Conservation (phyloP, 805 yeast genomes). For the Pichia sporocuriosa region DNA sequence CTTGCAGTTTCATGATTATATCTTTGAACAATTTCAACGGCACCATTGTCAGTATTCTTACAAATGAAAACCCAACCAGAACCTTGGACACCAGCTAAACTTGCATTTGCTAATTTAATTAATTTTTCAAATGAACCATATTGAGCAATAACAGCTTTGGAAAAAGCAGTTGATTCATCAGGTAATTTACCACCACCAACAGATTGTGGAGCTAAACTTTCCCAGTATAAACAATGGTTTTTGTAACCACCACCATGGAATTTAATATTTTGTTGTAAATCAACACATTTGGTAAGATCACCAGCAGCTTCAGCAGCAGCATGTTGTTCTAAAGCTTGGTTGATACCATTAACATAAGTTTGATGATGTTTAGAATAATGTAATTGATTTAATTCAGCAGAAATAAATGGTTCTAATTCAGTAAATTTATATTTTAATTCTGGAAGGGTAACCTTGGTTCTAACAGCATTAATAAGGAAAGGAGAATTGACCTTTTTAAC, state of each 20-base stretch:
- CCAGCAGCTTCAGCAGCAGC: conserved; percentile 55
- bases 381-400: conserved; percentile 78
- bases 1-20: conserved; percentile 83
- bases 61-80: conserved; percentile 94
- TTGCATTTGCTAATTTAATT: conserved; percentile 54
- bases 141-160: conserved; percentile 50
- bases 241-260: conserved; percentile 91
- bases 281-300: conserved; percentile 53
- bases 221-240: conserved; percentile 86
- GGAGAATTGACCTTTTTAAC: conserved; percentile 11
- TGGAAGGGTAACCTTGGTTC: conserved; percentile 71
- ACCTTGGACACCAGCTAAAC: conserved; percentile 85
- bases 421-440: conserved; percentile 78
- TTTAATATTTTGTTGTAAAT: conserved; percentile 67
- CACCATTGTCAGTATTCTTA: conserved; percentile 68
- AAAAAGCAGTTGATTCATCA: conserved; percentile 47
- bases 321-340: conserved; percentile 67
- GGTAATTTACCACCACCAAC: conserved; percentile 74
- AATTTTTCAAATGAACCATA: conserved; percentile 71
- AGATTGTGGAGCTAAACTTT: conserved; percentile 69
- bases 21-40: conserved; percentile 73
- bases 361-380: conserved; percentile 92
- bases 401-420: conserved; percentile 79
- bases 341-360: conserved; percentile 82
- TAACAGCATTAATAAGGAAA: conserved; percentile 24